Conservation (phyloP, 2,329 filamentous ascomycete species). For the Pseudopithomyces maydicus region DNA sequence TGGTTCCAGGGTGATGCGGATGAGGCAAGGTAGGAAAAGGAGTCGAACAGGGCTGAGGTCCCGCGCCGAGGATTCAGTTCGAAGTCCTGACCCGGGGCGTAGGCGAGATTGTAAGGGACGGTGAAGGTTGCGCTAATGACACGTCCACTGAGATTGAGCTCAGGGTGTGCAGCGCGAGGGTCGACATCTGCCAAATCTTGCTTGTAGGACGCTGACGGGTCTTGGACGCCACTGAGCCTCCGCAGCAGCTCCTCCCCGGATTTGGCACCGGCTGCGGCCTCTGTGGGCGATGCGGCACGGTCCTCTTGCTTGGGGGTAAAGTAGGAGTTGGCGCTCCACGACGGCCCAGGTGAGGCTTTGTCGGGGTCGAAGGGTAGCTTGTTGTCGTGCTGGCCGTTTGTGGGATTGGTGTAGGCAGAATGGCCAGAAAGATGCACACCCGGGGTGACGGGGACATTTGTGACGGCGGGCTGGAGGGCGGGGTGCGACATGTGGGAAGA, state of each 20-base stretch:
- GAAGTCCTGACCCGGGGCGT: slow-evolving; percentile 61
- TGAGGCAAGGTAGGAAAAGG: slow-evolving; percentile 87
- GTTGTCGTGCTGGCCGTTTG: slow-evolving; percentile 19
- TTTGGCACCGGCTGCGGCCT: slow-evolving; percentile 51
- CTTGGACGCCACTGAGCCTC: slow-evolving; percentile 55
- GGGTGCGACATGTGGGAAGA: slow-evolving; percentile 36
- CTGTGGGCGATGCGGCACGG: slow-evolving; percentile 40
- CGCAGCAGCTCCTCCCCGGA: slow-evolving; percentile 58
- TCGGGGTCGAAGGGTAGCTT: slow-evolving; percentile 37
- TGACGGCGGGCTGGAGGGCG: slow-evolving; percentile 46
- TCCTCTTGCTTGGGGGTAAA: slow-evolving; percentile 32
- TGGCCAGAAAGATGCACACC: slow-evolving; percentile 43
- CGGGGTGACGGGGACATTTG: slow-evolving; percentile 50
- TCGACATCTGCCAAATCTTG: slow-evolving; percentile 55
- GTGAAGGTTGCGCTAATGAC: slow-evolving; percentile 69
- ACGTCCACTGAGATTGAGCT: slow-evolving; percentile 63
- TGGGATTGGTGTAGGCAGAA: slow-evolving; percentile 45
- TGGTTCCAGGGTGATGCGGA: slow-evolving; percentile 85
- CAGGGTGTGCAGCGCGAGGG: slow-evolving; percentile 60
- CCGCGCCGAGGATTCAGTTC: slow-evolving; percentile 78
- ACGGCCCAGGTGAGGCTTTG: slow-evolving; percentile 36
- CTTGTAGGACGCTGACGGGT: slow-evolving; percentile 34
- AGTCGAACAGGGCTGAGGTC: slow-evolving; percentile 90
- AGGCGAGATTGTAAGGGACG: slow-evolving; percentile 65
- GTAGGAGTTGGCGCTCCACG: slow-evolving; percentile 46